These are phyloP conservation scores for Colletotrichum truncatum DNA, from an alignment of 2,329 filamentous ascomycete species.

Conservation along the genomic window DNA sequence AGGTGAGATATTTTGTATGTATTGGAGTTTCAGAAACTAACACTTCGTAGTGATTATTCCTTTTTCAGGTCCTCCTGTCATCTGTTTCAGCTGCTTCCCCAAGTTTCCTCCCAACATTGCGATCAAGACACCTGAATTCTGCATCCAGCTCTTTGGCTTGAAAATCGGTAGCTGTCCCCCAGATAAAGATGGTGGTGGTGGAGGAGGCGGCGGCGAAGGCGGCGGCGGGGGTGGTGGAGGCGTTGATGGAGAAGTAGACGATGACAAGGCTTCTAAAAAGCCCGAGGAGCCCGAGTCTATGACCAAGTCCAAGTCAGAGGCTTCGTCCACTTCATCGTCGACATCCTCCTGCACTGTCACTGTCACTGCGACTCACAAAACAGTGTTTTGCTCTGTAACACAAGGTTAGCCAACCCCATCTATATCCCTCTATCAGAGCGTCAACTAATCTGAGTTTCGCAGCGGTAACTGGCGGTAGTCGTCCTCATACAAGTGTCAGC, in stretches of 20 bases:
- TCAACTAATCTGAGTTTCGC: too few species aligned
- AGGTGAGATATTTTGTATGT: neutral
- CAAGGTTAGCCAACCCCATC: neutral
- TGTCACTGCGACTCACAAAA: neutral
- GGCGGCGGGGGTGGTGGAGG: too few species aligned
- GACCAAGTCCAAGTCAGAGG: neutral
- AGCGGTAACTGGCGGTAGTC: neutral
- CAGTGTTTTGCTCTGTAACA: neutral
- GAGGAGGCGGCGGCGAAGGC: too few species aligned
- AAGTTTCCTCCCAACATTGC: neutral
- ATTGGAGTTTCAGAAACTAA: too few species aligned
- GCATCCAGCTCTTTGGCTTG: neutral
- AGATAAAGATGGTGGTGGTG: neutral
- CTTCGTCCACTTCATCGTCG: neutral
- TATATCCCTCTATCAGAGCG: neutral
- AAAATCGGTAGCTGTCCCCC: constrained; percentile 1
- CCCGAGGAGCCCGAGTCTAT: too few species aligned
- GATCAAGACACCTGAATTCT: neutral
- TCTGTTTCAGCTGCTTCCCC: neutral
- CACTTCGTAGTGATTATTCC: neutral
- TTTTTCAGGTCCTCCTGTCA: neutral
- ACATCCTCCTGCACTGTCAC: neutral
- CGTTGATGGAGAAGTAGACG: neutral
- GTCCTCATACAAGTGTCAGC: neutral
- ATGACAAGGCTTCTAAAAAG: neutral